These are phyloP conservation scores for Pestalotiopsis sp. DNA, from an alignment of 2,329 filamentous ascomycete genomes.

Conservation along the genomic window DNA sequence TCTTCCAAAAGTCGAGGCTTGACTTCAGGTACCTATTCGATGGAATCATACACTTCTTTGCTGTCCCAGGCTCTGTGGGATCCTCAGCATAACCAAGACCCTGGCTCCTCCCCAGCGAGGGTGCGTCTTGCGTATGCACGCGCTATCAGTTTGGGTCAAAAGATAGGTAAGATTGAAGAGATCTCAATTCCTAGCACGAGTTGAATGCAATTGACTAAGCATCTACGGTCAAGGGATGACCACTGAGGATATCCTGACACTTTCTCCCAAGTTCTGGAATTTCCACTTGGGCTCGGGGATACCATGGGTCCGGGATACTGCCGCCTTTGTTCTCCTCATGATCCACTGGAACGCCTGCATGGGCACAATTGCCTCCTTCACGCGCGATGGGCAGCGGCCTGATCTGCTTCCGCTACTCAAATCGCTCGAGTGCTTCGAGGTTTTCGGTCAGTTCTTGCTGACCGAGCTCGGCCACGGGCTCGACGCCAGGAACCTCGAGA, in stretches of 20 bases:
- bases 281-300: not conserved
- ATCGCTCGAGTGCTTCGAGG: constrained; percentile 20
- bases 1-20: too few species aligned
- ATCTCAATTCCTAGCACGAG: too few species aligned
- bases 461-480: constrained; percentile 43
- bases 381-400: constrained; percentile 15
- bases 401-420: not conserved
- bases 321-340: constrained; percentile 22
- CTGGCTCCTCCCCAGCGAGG: too few species aligned
- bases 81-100: too few species aligned
- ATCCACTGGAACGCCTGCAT: constrained; percentile 37
- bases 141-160: too few species aligned
- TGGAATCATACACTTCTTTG: too few species aligned
- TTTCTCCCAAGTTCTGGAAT: not conserved
- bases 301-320: constrained; percentile 20
- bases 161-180: too few species aligned
- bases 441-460: constrained; percentile 38
- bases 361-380: constrained; percentile 28
- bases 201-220: too few species aligned
- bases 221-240: not conserved
- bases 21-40: too few species aligned
- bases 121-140: too few species aligned
- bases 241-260: not conserved
- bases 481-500: constrained; percentile 41
- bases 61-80: too few species aligned